Percentiles rank a stretch among this genome's conserved stretches.
phyloP scores from a whole-genome alignment of 2,329 filamentous ascomycete species.

The Aquanectria penicillioides region DNA sequence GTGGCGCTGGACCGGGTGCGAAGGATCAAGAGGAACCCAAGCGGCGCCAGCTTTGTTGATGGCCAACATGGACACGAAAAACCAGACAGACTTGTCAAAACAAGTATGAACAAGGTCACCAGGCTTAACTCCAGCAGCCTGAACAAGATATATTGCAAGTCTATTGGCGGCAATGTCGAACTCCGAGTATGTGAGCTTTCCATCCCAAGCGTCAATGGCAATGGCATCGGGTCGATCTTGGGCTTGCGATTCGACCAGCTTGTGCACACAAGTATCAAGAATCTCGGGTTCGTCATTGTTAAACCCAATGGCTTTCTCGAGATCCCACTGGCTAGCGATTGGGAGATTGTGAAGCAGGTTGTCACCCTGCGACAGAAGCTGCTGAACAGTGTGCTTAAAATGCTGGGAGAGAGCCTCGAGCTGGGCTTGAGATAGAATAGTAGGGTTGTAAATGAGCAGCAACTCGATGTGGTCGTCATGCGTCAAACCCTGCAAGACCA shows the following conservation, averaged over 20 bases:
- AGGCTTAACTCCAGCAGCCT: background rate
- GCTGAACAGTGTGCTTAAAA: background rate
- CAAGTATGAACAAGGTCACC: background rate
- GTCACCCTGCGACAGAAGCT: background rate
- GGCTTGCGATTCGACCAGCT: background rate
- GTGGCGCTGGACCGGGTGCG: slow-evolving; percentile 1
- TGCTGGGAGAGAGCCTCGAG: background rate
- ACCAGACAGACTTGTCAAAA: slow-evolving; percentile 1
- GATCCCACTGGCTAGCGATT: background rate
- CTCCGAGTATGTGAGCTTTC: background rate
- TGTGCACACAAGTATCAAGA: background rate
- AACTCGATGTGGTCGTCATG: background rate
- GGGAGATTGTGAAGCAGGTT: background rate
- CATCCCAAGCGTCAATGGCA: background rate
- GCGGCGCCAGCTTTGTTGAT: slow-evolving; percentile 5
- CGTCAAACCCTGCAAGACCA: background rate
- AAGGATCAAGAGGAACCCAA: slow-evolving; percentile 5
- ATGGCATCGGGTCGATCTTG: background rate
- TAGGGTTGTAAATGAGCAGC: background rate
- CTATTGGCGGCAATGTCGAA: background rate
- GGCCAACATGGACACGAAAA: slow-evolving; percentile 1
- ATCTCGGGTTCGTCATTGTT: background rate
- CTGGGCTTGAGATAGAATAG: background rate
- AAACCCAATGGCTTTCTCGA: background rate
- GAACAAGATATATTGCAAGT: background rate